phyloP scores from a whole-genome alignment of 2,329 filamentous ascomycete species.

The Alternaria brassicae region DNA sequence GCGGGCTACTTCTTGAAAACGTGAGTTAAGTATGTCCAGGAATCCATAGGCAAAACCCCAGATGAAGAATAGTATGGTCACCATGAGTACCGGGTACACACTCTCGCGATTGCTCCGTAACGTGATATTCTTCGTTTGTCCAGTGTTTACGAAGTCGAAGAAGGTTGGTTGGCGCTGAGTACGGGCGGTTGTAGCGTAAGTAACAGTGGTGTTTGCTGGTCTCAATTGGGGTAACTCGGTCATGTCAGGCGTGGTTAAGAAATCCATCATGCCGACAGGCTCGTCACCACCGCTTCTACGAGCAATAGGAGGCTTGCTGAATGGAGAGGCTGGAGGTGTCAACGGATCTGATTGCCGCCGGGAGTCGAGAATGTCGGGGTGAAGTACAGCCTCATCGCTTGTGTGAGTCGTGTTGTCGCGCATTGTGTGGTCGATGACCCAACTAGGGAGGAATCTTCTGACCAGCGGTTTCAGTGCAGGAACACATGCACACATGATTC shows the following conservation, averaged over 20 bases:
- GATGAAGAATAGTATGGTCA: conserved; percentile 82
- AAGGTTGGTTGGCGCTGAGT: conserved; percentile 57
- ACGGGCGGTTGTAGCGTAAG: conserved; percentile 31
- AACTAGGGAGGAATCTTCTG: conserved; percentile 64
- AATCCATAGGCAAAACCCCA: conserved; percentile 93
- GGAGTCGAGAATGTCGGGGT: conserved; percentile 34
- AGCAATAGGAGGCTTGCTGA: conserved; percentile 33
- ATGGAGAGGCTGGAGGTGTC: conserved; percentile 33
- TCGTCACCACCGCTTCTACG: conserved; percentile 31
- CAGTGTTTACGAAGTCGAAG: conserved; percentile 79
- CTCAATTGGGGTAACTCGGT: conserved; percentile 44
- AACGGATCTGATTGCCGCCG: conserved; percentile 28
- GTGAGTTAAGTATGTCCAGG: conserved; percentile 79
- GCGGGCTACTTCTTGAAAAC: conserved; percentile 68
- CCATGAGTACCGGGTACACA: conserved; percentile 73
- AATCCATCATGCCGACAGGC: conserved; percentile 59
- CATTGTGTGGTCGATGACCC: conserved; percentile 59
- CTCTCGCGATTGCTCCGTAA: conserved; percentile 69
- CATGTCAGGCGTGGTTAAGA: conserved; percentile 60
- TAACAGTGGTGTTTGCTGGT: conserved; percentile 47
- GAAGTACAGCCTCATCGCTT: conserved; percentile 39
- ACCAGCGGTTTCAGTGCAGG: conserved; percentile 89
- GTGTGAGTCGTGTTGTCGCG: conserved; percentile 38
- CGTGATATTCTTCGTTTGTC: conserved; percentile 72
- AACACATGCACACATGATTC: conserved; percentile 90